Conservation (phyloP, 2,329 filamentous ascomycete genomes). For the Leptographium procerum region DNA sequence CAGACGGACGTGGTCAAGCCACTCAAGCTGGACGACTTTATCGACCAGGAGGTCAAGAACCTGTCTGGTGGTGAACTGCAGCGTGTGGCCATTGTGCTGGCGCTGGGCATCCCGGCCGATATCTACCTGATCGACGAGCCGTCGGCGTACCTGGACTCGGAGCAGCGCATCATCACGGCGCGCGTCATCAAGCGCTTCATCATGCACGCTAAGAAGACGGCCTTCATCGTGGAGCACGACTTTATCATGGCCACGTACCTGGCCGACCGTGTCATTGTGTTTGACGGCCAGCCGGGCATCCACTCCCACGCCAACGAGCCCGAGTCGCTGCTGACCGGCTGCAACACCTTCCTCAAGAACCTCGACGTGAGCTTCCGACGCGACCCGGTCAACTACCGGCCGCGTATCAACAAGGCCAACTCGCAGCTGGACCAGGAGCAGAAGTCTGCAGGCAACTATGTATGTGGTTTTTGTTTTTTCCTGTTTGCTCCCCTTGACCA, state of each 20-base stretch:
- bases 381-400: conserved; percentile 89
- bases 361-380: conserved; percentile 97
- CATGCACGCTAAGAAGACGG: conserved; percentile 99
- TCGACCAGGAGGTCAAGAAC: conserved; percentile 98
- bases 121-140: conserved; percentile 99
- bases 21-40: conserved; percentile 97
- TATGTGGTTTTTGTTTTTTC: conserved; percentile 32
- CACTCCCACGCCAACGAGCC: conserved; percentile 80
- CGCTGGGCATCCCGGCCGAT: conserved; percentile 90
- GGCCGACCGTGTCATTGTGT: conserved; percentile 94
- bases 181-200: conserved; percentile 99
- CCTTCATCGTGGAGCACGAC: conserved; percentile 99
- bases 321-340: conserved; percentile 86
- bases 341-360: conserved; percentile 94
- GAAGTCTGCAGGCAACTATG: conserved; percentile 85
- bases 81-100: conserved; percentile 93
- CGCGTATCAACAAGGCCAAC: conserved; percentile 95
- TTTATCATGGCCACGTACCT: conserved; percentile 69
- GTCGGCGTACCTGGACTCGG: conserved; percentile 92
- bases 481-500: not conserved
- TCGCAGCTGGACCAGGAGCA: conserved; percentile 97
- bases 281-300: conserved; percentile 86
- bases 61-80: conserved; percentile 98
- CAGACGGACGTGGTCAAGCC: conserved; percentile 99
- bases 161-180: conserved; percentile 95